Base-by-base conservation (phyloP, 768 basidiomycete genomes). In the Hysterangium stoloniferum region DNA sequence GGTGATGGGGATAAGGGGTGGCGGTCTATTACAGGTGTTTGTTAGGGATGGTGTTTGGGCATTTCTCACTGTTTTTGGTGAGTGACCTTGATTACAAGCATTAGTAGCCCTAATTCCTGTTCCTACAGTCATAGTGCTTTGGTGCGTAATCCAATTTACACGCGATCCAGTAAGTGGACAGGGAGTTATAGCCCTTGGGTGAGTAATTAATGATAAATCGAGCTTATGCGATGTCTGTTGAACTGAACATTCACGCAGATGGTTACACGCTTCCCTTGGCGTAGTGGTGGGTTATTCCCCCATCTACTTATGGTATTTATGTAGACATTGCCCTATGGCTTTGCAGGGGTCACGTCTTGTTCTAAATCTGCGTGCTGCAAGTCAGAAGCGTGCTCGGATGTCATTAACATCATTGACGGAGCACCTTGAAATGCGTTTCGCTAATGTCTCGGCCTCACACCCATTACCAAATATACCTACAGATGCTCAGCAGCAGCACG, bases 31-130 rank as follows among this genome's bases (percentile, higher is more conserved):
- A 12, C 9, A 41, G 17, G 49, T 51, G 19, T 51, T 51, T 24
- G 38, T 51, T 20, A 7, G 49, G 8, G 49, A 51, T 51, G 49
- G 49, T 28, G 29, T 35, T 25, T 51, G 49, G 49, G 49, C 49
- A 20, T 51, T 42, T 41, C 38, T 29, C 11, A 11, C 31, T 9
- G 27, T 51, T 6, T 51, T 51, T 33, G 40, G 49, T 51, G 11
- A 22, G 11, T 28, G 1, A 3, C 17, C 31, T n/a, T 13, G 8
- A 9, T n/a, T 20, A 29, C 22, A 12, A 51, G 6, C 25, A 20
- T n/a, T 5, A 8, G 12, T n/a, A 33, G 29, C 22, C 24, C 9
- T 6, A 41, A 29, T 29, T 31, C 8, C 19, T 27, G 12, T 41
- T 24, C 11, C 15, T 36, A 19, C 33, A 51, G 49, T 19, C 4